Evolutionary conservation across 345 rosid species (phyloP).

Genomic region (Aurinia saxatilis): DNA sequence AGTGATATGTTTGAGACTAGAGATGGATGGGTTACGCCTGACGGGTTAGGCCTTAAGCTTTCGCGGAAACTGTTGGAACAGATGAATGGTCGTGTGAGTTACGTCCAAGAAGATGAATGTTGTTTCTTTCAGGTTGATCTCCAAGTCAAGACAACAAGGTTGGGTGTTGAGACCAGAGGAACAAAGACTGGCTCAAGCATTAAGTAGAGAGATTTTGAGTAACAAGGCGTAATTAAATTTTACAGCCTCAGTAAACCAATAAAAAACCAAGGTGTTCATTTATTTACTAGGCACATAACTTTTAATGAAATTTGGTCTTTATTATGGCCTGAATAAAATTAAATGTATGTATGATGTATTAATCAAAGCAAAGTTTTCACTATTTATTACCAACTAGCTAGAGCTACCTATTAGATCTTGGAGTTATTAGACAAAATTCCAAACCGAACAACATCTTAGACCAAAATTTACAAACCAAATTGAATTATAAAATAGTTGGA

Average conservation of each 20-base stretch:
- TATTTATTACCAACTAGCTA: background rate
- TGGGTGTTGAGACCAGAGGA: constrained; percentile 19
- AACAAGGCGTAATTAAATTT: background rate
- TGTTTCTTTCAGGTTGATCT: constrained; percentile 51
- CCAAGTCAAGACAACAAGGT: constrained; percentile 34
- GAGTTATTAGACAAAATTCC: no score
- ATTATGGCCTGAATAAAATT: no score
- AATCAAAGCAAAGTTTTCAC: background rate
- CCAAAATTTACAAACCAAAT: no score
- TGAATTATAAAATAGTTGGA: no score
- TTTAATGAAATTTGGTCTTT: no score
- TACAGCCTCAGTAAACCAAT: background rate
- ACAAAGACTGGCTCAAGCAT: constrained; percentile 12
- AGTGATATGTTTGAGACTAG: constrained; percentile 53
- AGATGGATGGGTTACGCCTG: constrained; percentile 43
- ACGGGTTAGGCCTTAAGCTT: constrained; percentile 47
- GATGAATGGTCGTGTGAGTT: constrained; percentile 57
- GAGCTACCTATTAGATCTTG: no score
- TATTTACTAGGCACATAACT: no score
- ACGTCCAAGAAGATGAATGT: constrained; percentile 40
- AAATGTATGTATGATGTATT: no score
- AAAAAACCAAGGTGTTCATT: background rate
- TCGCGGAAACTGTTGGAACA: constrained; percentile 43
- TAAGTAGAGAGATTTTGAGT: constrained; percentile 7
- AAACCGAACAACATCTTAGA: no score